Percentiles rank a stretch among this genome's conserved stretches.
Conservation (phyloP, 2,329 filamentous ascomycete species). For the Hypoxylon sp. region DNA sequence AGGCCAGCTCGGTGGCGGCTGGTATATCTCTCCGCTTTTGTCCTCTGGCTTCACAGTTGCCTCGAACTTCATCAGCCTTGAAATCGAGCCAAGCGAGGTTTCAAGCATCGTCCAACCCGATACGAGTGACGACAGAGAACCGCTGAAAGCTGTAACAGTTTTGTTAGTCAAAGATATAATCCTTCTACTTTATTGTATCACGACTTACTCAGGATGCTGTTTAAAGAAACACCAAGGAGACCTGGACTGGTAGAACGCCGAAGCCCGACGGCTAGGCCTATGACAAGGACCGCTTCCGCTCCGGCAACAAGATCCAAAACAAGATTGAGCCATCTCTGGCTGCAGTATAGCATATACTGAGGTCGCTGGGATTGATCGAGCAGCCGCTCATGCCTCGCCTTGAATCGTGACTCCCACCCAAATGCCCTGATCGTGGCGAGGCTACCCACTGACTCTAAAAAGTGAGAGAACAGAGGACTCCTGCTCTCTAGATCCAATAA, state of each 20-base stretch:
- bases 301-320: conserved; percentile 31
- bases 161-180: too few relatives aligned
- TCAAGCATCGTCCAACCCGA: conserved; percentile 38
- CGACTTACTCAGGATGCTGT: conserved; percentile 31
- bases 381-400: conserved; percentile 5
- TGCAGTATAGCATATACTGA: conserved; percentile 24
- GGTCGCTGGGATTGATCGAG: conserved; percentile 20
- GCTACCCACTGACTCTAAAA: conserved; percentile 20
- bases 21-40: conserved; percentile 4
- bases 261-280: conserved; percentile 36
- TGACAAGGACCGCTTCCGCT: conserved; percentile 35
- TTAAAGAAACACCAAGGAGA: conserved; percentile 33
- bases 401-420: conserved; percentile 15
- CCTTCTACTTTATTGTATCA: too few relatives aligned
- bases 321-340: conserved; percentile 28
- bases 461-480: conserved; percentile 16
- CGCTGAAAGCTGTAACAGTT: conserved; percentile 27
- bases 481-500: conserved; percentile 24
- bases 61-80: not conserved
- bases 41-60: conserved; percentile 9
- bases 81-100: conserved; percentile 39
- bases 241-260: conserved; percentile 16
- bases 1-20: conserved; percentile 40
- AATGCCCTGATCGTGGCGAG: conserved; percentile 23
- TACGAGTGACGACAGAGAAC: conserved; percentile 31